These are phyloP conservation scores for Colletotrichum costaricense DNA, from an alignment of 2,329 filamentous ascomycete species.

Conservation along the genomic window DNA sequence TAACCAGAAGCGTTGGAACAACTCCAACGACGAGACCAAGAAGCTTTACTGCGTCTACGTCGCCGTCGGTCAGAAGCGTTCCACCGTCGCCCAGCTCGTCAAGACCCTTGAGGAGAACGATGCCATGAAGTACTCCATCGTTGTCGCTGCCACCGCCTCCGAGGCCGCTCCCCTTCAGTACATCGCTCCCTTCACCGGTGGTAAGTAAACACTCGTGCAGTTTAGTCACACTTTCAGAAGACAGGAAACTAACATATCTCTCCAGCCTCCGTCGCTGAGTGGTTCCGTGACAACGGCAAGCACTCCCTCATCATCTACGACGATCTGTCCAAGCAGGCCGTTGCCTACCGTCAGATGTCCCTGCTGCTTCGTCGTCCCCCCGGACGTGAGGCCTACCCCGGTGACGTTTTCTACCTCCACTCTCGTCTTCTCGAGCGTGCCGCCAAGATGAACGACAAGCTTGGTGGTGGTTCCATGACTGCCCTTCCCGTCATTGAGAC, in stretches of 20 bases:
- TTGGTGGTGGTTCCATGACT: conserved; percentile 95
- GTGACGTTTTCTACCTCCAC: conserved; percentile 99
- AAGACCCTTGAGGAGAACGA: conserved; percentile 99
- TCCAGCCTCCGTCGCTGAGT: conserved; percentile 69
- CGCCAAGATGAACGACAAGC: conserved; percentile 98
- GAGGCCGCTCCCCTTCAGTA: conserved; percentile 97
- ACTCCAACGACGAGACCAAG: conserved; percentile 85
- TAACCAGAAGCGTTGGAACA: conserved; percentile 99
- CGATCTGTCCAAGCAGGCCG: conserved; percentile 97
- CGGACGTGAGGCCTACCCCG: conserved; percentile 98
- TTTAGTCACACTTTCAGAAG: too few relatives aligned
- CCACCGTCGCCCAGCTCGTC: conserved; percentile 98
- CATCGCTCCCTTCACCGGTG: conserved; percentile 90
- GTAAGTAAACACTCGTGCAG: conserved; percentile 19
- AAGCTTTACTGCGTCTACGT: conserved; percentile 99
- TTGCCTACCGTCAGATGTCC: conserved; percentile 99
- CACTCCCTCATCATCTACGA: conserved; percentile 94
- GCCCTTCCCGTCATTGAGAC: conserved; percentile 98
- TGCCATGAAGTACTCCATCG: conserved; percentile 96
- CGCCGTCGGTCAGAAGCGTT: conserved; percentile 98
- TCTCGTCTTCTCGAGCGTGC: conserved; percentile 99
- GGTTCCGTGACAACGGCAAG: conserved; percentile 85
- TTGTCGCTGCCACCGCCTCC: conserved; percentile 96
- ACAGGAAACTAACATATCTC: conserved; percentile 1
- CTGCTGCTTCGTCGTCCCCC: conserved; percentile 97